Base-by-base conservation (phyloP, 495 filamentous ascomycete species). In the Daldinia childiae region DNA sequence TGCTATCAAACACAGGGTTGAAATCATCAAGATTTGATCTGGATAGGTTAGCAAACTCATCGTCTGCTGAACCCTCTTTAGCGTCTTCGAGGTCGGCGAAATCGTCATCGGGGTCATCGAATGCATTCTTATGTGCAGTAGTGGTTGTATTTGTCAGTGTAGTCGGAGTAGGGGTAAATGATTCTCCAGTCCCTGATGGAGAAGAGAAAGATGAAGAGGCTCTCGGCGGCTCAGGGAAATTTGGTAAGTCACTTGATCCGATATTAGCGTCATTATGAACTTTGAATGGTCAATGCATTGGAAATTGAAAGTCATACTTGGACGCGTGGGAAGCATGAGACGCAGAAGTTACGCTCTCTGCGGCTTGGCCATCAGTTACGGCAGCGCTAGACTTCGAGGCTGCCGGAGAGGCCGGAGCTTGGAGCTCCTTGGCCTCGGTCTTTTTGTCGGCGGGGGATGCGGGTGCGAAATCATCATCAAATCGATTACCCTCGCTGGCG, bases 401-500 rank as follows among this genome's bases (percentile, higher is more conserved):
- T 7, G 66, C 61, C 17, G 80, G 77, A 32, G 77, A 77, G 32
- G 80, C 73, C 36, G 80, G 74, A 39, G 56, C 68, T 39, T 74
- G 71, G 12, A 58, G 26, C 38, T 76, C 72, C 72, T 82, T 78
- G 38, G 76, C 73, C 4, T 71, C 64, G 0, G 62, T 36, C 74
- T 79, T 84, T 26, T 74, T 58, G 48, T 87, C 85, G 19, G 80
- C 80, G 19, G 93, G 90, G 26, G 89, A 91, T 17, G 85, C 85
- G 51, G 92, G 88, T 3, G 92, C 90, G 73, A 98, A 98, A 74
- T 97, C 90, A 76, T 99, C 95, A 62, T 94, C 94, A 75, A 98
- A 99, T 0, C 94, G 92, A 50, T 84, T 89, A 43, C 92, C 71
- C 38, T 87, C 92, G 71, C 87, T 90, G n/a, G 90, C 93, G 64